A percentile compares a stretch with the other conserved stretches of the same genome.
These are phyloP conservation scores for Hirsutella rhossiliensis DNA, from an alignment of 2,329 filamentous ascomycete genomes.

Conservation along the genomic window DNA sequence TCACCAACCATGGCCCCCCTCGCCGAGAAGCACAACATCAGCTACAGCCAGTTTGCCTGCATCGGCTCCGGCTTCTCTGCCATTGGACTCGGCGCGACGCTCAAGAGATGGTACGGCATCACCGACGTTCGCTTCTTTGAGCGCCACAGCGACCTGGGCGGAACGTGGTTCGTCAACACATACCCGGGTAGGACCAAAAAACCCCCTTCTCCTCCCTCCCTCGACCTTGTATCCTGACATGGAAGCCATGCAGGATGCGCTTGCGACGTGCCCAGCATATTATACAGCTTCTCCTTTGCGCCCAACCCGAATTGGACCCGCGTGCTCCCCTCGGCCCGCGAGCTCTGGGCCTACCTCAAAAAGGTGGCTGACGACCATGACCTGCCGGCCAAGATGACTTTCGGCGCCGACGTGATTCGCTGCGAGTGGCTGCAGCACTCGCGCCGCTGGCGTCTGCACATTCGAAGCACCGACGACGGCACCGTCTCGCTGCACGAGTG, in stretches of 20 bases:
- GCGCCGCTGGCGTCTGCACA: conserved; percentile 20
- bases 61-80: conserved; percentile 52
- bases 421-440: conserved; percentile 25
- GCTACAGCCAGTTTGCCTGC: conserved; percentile 27
- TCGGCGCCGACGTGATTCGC: conserved; percentile 22
- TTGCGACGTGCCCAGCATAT: conserved; percentile 45
- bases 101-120: conserved; percentile 45
- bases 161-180: conserved; percentile 52
- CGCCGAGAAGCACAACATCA: neutral
- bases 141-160: conserved; percentile 41
- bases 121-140: conserved; percentile 51
- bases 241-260: conserved; percentile 20
- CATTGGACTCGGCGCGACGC: conserved; percentile 46
- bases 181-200: conserved; percentile 34
- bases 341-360: conserved; percentile 46
- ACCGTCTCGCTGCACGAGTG: conserved; percentile 20
- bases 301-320: conserved; percentile 49
- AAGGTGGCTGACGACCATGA: conserved; percentile 34
- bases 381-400: conserved; percentile 24
- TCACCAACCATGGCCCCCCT: neutral
- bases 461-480: conserved; percentile 13
- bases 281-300: conserved; percentile 50
- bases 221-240: neutral
- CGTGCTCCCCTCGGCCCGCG: conserved; percentile 39
- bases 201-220: neutral